Conservation (phyloP, 2,329 filamentous ascomycete genomes). For the Sporothrix variecibatus region DNA sequence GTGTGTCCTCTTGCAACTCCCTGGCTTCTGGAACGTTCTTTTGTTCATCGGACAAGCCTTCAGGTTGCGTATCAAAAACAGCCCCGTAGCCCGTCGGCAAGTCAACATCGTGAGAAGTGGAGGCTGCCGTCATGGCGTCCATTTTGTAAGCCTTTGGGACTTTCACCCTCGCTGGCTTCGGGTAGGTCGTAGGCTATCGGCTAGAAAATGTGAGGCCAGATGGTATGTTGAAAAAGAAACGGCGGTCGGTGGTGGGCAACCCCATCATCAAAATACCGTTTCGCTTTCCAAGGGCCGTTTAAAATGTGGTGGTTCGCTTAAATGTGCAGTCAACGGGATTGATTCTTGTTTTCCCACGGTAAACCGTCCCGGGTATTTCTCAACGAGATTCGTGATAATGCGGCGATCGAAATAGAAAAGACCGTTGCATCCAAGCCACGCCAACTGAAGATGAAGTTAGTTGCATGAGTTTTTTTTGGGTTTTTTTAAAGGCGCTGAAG, state of each 20-base stretch:
- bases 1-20: background rate
- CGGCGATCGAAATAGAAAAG: background rate
- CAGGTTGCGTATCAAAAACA: background rate
- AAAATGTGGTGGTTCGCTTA: background rate
- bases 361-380: too few relatives aligned
- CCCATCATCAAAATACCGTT: background rate
- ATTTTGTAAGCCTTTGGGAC: background rate
- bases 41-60: background rate
- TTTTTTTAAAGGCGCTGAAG: background rate
- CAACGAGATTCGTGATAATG: too few relatives aligned
- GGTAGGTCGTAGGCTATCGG: background rate
- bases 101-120: background rate
- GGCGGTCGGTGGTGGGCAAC: background rate
- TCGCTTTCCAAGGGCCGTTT: background rate
- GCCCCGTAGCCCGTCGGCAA: background rate
- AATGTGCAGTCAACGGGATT: background rate
- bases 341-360: too few relatives aligned
- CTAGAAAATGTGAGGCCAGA: too few relatives aligned
- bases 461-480: background rate
- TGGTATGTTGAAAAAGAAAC: background rate
- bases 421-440: background rate
- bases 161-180: background rate
- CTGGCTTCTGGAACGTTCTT: background rate
- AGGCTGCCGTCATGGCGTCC: background rate
- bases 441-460: background rate